Base-by-base conservation (phyloP, 1,284 basidiomycete genomes). In the Apiotrichum mycotoxinovorans region DNA sequence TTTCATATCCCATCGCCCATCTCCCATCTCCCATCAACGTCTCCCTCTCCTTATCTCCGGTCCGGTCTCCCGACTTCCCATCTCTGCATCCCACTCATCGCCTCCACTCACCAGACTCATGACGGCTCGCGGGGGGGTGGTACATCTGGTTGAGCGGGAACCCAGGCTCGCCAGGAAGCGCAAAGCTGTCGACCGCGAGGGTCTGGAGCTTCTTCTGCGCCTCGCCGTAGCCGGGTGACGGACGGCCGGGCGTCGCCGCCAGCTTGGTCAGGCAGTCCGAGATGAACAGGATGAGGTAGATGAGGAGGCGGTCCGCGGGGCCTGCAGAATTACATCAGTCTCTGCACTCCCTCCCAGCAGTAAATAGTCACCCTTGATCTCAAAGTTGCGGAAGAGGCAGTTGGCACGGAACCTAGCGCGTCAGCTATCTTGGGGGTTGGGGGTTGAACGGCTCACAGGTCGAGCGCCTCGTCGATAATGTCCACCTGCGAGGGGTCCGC, bases 381-480 rank as follows among this genome's bases (percentile, higher is more conserved):
- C 96, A 74, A 98, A 99, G 81, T 98, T 98, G 72, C 96, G 88
- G 80, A 99, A 99, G 61, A 99, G 87, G 46, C 93, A 96, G 80
- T 99, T 99, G 72, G 96, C 94, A 51, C 96, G 88, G 81, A 99
- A 99, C 57, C 73, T 75, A 42, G n/a, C n/a, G n/a, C 0, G 47
- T 54, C 49, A 51, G 56, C 56, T 12, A 17, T 20, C 18, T 14
- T 42, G 15, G 15, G 14, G 40, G 9, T 2, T 5, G n/a, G 10
- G 15, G 20, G 10, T 42, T 5, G 18, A 22, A 8, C 9, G 10
- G 63, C 73, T 23, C 59, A 75, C 68, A 98, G 86, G 79, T 97
- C 91, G 53, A 99, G 82, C 4, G 92, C 87, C 80, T 99, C 96
- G 77, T 98, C 94, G 65, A 98, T 84, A 68, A 98, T 93, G 77